phyloP scores from a whole-genome alignment of 768 basidiomycete genomes.

The Rhodotorula babjevae region DNA sequence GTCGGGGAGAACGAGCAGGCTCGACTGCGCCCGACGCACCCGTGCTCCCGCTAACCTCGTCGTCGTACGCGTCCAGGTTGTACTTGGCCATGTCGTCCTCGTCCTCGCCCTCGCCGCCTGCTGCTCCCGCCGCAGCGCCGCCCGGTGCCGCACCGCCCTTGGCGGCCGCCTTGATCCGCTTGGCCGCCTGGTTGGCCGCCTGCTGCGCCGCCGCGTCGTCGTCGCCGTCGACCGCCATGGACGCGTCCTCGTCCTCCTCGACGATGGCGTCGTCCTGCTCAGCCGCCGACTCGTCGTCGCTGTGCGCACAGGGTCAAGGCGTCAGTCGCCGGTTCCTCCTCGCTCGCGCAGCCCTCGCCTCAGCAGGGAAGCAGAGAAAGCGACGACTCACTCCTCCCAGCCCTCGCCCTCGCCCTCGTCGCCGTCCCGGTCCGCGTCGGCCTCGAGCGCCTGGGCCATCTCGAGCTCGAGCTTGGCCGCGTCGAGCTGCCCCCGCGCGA shows the following conservation, averaged over 20 bases:
- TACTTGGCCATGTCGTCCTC: conserved; percentile 76
- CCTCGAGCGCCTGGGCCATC: conserved; percentile 69
- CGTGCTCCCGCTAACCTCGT: conserved; percentile 56
- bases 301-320: neutral
- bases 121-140: conserved; percentile 39
- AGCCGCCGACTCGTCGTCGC: neutral
- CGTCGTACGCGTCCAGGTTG: conserved; percentile 85
- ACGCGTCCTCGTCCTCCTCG: neutral
- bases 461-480: conserved; percentile 81
- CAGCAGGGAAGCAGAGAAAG: conserved; percentile 14
- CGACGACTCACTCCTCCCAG: conserved; percentile 80
- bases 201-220: conserved; percentile 47
- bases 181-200: conserved; percentile 35
- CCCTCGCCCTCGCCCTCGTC: conserved; percentile 54
- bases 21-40: conserved; percentile 41
- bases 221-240: conserved; percentile 48
- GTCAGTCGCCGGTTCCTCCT: neutral
- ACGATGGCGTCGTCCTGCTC: neutral
- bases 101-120: conserved; percentile 43
- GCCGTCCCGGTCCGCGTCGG: conserved; percentile 51
- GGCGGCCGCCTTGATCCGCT: conserved; percentile 45
- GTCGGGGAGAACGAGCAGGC: neutral
- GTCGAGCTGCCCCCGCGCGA: conserved; percentile 81
- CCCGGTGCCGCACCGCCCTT: conserved; percentile 49
- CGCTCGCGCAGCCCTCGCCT: no score